Conservation (phyloP, 192 early-diverging fungal species). For the Phycomyces nitens region DNA sequence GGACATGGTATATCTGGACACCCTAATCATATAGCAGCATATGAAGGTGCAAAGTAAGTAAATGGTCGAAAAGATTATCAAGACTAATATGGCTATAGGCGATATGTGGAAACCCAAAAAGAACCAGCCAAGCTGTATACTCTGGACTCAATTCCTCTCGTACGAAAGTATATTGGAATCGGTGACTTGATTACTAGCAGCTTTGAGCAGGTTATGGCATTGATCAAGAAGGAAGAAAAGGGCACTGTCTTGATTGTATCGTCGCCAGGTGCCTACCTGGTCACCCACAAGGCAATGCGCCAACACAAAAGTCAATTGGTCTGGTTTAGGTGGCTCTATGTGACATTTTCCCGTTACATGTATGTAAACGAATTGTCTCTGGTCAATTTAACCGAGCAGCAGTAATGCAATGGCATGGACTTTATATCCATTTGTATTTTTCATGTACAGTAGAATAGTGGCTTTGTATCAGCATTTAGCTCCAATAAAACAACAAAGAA, state of each 20-base stretch:
- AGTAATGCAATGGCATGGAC: constrained; percentile 1
- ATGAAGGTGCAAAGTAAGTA: constrained; percentile 62
- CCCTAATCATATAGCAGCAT: constrained; percentile 81
- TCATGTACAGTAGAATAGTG: too few species aligned
- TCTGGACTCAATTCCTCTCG: constrained; percentile 52
- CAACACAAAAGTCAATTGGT: constrained; percentile 84
- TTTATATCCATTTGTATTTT: too few species aligned
- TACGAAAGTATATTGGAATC: constrained; percentile 55
- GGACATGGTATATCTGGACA: constrained; percentile 85
- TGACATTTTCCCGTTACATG: constrained; percentile 89
- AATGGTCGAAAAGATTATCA: background rate
- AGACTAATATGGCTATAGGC: constrained; percentile 31
- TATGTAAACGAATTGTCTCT: constrained; percentile 64
- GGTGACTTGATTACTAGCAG: constrained; percentile 43
- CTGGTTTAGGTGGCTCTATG: constrained; percentile 89
- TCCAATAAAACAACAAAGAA: background rate
- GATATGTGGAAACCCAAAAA: constrained; percentile 39
- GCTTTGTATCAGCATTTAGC: too few species aligned
- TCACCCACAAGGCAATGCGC: constrained; percentile 68
- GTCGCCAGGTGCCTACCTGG: constrained; percentile 48
- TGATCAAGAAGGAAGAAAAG: background rate
- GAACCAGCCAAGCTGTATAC: constrained; percentile 52
- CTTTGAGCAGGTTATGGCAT: background rate
- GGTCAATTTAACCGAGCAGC: constrained; percentile 3
- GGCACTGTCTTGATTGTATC: constrained; percentile 54